Percentiles rank a stretch among this genome's conserved stretches.
phyloP scores from a whole-genome alignment of 768 basidiomycete species.

The Asterophora lycoperdoides region DNA sequence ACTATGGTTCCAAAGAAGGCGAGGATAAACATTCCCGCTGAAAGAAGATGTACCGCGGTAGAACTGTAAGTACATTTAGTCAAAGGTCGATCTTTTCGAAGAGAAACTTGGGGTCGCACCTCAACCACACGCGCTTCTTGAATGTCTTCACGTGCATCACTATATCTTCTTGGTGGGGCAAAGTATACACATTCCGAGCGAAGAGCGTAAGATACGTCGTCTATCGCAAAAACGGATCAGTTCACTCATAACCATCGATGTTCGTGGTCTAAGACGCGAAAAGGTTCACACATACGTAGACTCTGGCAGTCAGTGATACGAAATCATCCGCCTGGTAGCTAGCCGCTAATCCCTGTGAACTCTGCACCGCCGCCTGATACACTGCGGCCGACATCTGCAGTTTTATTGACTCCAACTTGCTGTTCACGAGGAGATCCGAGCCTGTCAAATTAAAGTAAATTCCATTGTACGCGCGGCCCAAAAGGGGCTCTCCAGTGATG shows the following conservation, averaged over 20 bases:
- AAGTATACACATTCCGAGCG: slow-evolving; percentile 49
- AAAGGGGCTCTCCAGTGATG: slow-evolving; percentile 40
- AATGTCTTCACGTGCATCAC: slow-evolving; percentile 39
- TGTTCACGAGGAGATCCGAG: slow-evolving; percentile 33
- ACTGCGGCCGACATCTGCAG: slow-evolving; percentile 50
- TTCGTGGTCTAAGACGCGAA: neutral
- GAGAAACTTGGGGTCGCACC: slow-evolving; percentile 26
- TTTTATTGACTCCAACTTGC: slow-evolving; percentile 33
- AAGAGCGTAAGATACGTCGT: slow-evolving; percentile 39
- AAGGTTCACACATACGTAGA: slow-evolving; percentile 42
- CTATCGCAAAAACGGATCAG: slow-evolving; percentile 26
- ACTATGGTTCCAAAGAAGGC: slow-evolving; percentile 40
- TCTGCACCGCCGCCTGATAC: slow-evolving; percentile 40
- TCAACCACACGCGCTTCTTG: slow-evolving; percentile 45
- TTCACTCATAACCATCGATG: neutral
- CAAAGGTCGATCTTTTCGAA: neutral
- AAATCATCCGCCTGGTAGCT: slow-evolving; percentile 37
- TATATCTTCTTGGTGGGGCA: slow-evolving; percentile 32
- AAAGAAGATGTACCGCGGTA: slow-evolving; percentile 40
- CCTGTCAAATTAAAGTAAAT: slow-evolving; percentile 42
- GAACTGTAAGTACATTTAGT: slow-evolving; percentile 25
- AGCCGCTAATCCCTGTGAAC: slow-evolving; percentile 31
- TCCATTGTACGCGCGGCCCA: slow-evolving; percentile 50
- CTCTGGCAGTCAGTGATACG: slow-evolving; percentile 31
- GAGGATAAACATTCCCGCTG: slow-evolving; percentile 39